phyloP scores from a whole-genome alignment of 805 yeast genomes.

The Cyberlindnera meyerae region DNA sequence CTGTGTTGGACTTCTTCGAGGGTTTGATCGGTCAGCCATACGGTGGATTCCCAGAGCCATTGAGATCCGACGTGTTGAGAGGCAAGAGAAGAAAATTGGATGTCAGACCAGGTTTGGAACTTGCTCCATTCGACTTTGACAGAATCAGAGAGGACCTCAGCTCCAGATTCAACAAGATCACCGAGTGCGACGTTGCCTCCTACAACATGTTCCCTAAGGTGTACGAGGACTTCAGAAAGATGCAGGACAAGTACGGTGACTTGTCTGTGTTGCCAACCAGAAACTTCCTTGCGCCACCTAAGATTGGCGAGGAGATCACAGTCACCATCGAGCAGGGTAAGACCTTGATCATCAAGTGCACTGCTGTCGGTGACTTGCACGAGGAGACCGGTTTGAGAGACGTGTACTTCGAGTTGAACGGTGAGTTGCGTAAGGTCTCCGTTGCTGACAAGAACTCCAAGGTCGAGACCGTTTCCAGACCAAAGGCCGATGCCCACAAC shows the following conservation, averaged over 20 bases:
- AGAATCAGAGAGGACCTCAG: slow-evolving; percentile 68
- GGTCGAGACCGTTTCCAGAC: slow-evolving; percentile 78
- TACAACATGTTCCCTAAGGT: slow-evolving; percentile 98
- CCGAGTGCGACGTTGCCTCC: slow-evolving; percentile 88
- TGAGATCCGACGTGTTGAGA: slow-evolving; percentile 83
- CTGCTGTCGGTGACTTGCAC: slow-evolving; percentile 89
- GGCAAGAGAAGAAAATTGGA: slow-evolving; percentile 90
- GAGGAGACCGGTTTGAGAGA: slow-evolving; percentile 86
- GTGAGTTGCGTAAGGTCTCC: slow-evolving; percentile 95
- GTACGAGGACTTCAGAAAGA: slow-evolving; percentile 78
- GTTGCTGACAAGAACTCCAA: slow-evolving; percentile 85
- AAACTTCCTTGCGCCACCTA: slow-evolving; percentile 82
- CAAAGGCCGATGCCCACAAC: slow-evolving; percentile 84
- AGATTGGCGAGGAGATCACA: slow-evolving; percentile 79
- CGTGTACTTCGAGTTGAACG: slow-evolving; percentile 96
- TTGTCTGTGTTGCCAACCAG: slow-evolving; percentile 91
- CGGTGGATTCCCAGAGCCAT: slow-evolving; percentile 99
- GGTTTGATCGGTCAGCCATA: slow-evolving; percentile 99
- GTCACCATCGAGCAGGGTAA: slow-evolving; percentile 95
- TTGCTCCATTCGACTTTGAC: slow-evolving; percentile 78
- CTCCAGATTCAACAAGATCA: slow-evolving; percentile 72
- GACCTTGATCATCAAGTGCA: slow-evolving; percentile 80
- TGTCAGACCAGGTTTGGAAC: slow-evolving; percentile 85
- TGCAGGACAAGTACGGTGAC: slow-evolving; percentile 79
- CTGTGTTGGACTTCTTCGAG: slow-evolving; percentile 96